Conservation (phyloP, 331 rosid species). For the Quercus tomentella region DNA sequence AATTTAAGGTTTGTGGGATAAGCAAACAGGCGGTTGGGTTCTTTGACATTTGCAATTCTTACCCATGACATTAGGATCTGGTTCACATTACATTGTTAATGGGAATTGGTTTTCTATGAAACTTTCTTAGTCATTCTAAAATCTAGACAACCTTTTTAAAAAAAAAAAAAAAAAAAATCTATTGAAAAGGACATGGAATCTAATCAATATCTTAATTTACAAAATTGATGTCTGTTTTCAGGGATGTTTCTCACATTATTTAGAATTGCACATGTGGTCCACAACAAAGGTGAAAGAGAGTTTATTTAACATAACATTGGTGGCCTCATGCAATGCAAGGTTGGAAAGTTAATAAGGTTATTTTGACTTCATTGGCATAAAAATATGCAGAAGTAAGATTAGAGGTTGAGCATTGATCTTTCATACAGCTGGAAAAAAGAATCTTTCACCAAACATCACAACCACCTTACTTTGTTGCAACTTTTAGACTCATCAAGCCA, state of each 20-base stretch:
- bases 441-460: neutral
- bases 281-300: neutral
- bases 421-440: neutral
- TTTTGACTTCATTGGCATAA: neutral
- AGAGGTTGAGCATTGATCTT: neutral
- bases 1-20: neutral
- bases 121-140: neutral
- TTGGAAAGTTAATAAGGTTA: neutral
- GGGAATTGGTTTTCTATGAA: neutral
- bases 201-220: too few relatives aligned
- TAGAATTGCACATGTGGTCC: too few relatives aligned
- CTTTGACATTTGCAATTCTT: too few relatives aligned
- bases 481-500: too few relatives aligned
- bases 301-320: neutral
- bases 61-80: too few relatives aligned
- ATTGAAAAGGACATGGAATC: too few relatives aligned
- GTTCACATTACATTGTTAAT: neutral
- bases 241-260: too few relatives aligned
- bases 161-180: too few relatives aligned
- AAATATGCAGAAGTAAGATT: neutral
- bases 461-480: too few relatives aligned
- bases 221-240: too few relatives aligned
- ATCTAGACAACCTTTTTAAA: neutral
- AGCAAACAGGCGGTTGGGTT: neutral
- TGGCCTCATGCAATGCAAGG: neutral